These are phyloP conservation scores for Epichloe festucae DNA, from an alignment of 2,329 filamentous ascomycete genomes.

Conservation along the genomic window DNA sequence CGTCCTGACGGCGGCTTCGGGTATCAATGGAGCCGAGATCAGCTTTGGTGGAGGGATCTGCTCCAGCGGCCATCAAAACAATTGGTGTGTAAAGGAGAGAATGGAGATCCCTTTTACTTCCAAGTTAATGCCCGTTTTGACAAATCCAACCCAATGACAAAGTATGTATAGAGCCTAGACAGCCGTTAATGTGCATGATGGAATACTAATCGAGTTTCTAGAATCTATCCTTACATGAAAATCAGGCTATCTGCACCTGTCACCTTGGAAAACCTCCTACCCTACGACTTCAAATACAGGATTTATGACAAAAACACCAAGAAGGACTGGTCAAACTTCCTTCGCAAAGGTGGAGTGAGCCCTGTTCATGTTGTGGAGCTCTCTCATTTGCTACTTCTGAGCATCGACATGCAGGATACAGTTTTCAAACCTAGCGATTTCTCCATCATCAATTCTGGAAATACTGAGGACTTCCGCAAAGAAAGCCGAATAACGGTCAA, in stretches of 20 bases:
- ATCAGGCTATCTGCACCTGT: slow-evolving; percentile 85
- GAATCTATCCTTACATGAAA: slow-evolving; percentile 87
- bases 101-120: slow-evolving; percentile 88
- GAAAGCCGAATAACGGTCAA: slow-evolving; percentile 71
- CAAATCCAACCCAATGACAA: slow-evolving; percentile 67
- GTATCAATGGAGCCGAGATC: slow-evolving; percentile 86
- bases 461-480: slow-evolving; percentile 74
- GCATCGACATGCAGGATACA: slow-evolving; percentile 93
- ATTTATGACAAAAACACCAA: slow-evolving; percentile 98
- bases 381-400: slow-evolving; percentile 82
- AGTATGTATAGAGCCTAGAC: slow-evolving; percentile 31
- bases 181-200: background rate
- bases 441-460: slow-evolving; percentile 86
- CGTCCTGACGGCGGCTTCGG: slow-evolving; percentile 93
- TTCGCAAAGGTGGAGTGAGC: slow-evolving; percentile 90
- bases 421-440: slow-evolving; percentile 93
- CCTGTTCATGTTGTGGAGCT: slow-evolving; percentile 95
- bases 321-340: slow-evolving; percentile 97
- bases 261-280: slow-evolving; percentile 85
- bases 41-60: slow-evolving; percentile 85
- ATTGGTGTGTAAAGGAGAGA: slow-evolving; percentile 77
- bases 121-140: slow-evolving; percentile 83
- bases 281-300: slow-evolving; percentile 97
- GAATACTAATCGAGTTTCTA: slow-evolving; percentile 16
- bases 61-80: slow-evolving; percentile 74